Evolutionary conservation across 306 rosid species (phyloP), one percentile per base, ranked within the genome.

Genomic region (Canavalia ensiformis): DNA sequence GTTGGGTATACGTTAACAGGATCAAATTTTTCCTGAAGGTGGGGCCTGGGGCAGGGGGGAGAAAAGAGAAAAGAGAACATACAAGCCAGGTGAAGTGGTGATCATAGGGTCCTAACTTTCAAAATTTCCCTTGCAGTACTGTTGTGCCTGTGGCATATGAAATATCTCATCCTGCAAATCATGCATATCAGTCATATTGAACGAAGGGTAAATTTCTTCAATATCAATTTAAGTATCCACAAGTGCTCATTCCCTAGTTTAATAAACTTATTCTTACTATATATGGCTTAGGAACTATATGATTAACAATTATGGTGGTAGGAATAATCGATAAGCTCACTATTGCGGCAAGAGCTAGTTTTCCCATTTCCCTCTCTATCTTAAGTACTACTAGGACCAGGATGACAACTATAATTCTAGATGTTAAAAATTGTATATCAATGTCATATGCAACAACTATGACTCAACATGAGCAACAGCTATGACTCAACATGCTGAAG

Each of bases 31-130:
- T 66, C 54, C 30, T 33, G 65, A 33, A 54, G 51, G 6, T 50
- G n/a, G 64, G 34, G 18, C 29, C 35, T n/a, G n/a, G n/a, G n/a
- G n/a, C n/a, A n/a, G n/a, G 13, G 46, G 31, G 55, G 6, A 29
- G 62, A 13, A 42, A 81, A 69, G 54, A 35, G 12, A 81, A 18
- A 68, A 46, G 73, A 86, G 29, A 37, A 86, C 94, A 67, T 91
- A 95, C 98, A 95, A 81, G 91, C 97, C 98, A 81, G 98, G 98
- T 79, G 99, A 97, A 31, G 97, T 96, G 52, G 99, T 92, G 65
- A 93, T 93, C 98, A 90, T 93, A 63, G 98, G 99, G 78, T 96
- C 98, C 99, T 98, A 93, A 79, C 97, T 92, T 77, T 92, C 57
- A 86, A 96, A 93, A 76, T 93, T 90, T 64, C 97, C 93, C 79